Evolutionary conservation across 78 protist genomes (phyloP), one percentile per base, ranked within the genome.

Genomic region (Goniomonas avonlea): DNA sequence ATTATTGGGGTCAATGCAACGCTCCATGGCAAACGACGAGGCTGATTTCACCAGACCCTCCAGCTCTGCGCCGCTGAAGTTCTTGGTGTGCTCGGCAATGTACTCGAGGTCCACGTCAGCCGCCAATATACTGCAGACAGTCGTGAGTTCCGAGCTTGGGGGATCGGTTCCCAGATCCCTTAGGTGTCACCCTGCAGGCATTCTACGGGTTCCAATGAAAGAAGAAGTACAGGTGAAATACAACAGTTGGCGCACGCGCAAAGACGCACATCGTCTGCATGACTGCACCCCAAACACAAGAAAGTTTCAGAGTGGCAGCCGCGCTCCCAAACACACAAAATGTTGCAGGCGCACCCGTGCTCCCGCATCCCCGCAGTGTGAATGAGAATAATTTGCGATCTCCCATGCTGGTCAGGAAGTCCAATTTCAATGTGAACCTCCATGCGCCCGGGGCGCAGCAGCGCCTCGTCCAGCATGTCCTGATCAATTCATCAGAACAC

Each of bases 391-490:
- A 97, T 97, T 82, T 95, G 96, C 25, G 37, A 50, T 40, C 99
- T 83, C 25, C 99, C 99, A 0, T 50, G 39, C 79, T 92, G 94
- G 88, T 97, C 96, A 25, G 99, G 99, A n/a, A 95, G 89, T 13
- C 87, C 81, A 55, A 97, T 93, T 63, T 97, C 98, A 13, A 97
- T 82, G 59, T 83, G 87, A 61, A 95, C 95, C 73, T 97, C 99
- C 20, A 97, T 68, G 31, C 99, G 91, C 43, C 99, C 99, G 15
- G 98, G 92, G 85, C 99, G 88, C 29, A 95, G 86, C 25, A 97
- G 87, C 35, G 99, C 99, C 45, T 91, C 98, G 82, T 97, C 99
- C 37, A 97, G 89, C 93, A 97, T 73, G 83, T 97, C 99, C 60
- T 68, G 29, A 75, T 7, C 50, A 39, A 3, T 18, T 17, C 4